Evolutionary conservation across 225 moss, liverwort and hornwort species (phyloP).

Genomic region (Pseudisothecium myosuroides): DNA sequence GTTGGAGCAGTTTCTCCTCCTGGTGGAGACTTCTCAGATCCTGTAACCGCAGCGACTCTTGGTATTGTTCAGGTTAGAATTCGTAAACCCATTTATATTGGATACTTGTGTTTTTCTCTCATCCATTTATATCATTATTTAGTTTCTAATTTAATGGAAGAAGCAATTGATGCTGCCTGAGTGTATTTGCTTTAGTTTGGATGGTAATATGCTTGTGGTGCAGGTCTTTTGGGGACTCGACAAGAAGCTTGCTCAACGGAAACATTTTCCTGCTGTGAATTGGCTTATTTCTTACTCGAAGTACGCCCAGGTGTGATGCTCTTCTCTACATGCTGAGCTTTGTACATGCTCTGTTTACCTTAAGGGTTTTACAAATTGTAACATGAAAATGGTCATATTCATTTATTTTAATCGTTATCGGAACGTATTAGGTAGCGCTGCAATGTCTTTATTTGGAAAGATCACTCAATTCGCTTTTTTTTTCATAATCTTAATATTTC

Average conservation of each 20-base stretch:
- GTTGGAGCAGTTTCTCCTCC: conserved; percentile 98
- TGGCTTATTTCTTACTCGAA: conserved; percentile 99
- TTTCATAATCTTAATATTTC: not conserved
- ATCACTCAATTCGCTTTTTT: not conserved
- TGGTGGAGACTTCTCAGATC: conserved; percentile 99
- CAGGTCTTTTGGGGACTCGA: conserved; percentile 99
- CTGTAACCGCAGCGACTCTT: conserved; percentile 92
- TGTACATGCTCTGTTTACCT: too few relatives aligned
- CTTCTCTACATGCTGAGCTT: not conserved
- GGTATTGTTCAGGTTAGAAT: conserved; percentile 87
- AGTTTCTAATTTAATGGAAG: not conserved
- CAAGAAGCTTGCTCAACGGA: conserved; percentile 94
- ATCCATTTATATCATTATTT: not conserved
- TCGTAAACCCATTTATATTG: not conserved
- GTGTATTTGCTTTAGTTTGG: not conserved
- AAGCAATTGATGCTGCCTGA: not conserved
- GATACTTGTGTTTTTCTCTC: not conserved
- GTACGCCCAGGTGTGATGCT: conserved; percentile 57
- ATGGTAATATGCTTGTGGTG: not conserved
- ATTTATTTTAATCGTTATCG: not conserved
- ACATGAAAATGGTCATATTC: not conserved
- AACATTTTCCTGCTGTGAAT: conserved; percentile 97
- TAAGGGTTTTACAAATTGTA: not conserved
- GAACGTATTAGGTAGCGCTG: not conserved
- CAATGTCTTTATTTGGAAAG: not conserved